Percentiles rank a stretch among this genome's conserved stretches.
phyloP scores from a whole-genome alignment of 1,284 basidiomycete species.

The Ustilago shanxiensis region DNA sequence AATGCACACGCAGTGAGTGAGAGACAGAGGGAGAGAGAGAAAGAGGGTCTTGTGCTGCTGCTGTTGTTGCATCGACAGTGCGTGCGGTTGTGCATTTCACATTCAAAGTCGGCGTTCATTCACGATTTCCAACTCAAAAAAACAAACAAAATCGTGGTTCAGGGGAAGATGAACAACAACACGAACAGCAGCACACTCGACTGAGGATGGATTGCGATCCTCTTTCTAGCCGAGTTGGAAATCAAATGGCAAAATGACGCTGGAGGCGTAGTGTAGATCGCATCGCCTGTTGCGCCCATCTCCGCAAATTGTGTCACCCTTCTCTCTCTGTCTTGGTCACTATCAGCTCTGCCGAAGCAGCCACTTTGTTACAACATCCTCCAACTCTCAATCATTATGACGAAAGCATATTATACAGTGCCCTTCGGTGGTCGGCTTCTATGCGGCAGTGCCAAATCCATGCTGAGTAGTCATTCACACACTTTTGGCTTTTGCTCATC shows the following conservation, averaged over 20 bases:
- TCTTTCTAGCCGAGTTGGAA: conserved; percentile 1
- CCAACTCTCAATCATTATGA: no score
- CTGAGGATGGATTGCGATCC: no score
- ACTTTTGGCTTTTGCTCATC: neutral
- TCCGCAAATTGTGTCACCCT: no score
- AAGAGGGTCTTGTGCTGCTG: no score
- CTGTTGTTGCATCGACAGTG: neutral
- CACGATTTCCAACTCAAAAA: neutral
- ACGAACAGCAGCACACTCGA: neutral
- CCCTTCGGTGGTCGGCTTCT: neutral
- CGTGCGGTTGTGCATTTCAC: conserved; percentile 20
- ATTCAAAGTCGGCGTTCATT: conserved; percentile 8
- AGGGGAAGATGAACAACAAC: no score
- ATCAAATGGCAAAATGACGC: neutral
- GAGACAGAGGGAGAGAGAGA: neutral
- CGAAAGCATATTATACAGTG: no score
- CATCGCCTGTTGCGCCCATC: neutral
- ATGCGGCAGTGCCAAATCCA: neutral
- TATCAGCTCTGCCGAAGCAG: neutral
- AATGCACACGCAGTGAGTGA: neutral
- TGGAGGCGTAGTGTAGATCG: no score
- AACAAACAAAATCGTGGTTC: no score
- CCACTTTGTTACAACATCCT: neutral
- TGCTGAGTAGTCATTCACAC: neutral
- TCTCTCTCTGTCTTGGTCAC: no score